These are phyloP conservation scores for Juncus inflexus DNA, from an alignment of 176 grass and related monocot species.

Conservation along the genomic window DNA sequence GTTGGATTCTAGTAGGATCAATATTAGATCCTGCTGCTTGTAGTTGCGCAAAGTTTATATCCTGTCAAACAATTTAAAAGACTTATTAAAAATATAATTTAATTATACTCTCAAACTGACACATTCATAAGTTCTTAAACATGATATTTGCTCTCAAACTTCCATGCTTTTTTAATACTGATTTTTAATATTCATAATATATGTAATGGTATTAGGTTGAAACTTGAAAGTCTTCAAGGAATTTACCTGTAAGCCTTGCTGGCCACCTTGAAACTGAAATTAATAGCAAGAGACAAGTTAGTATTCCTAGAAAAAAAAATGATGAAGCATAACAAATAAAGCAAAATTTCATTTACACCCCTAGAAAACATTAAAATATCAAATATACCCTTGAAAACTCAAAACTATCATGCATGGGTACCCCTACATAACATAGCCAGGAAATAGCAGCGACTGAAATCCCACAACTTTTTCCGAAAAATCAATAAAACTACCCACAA, in stretches of 20 bases:
- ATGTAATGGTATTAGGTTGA: constrained; percentile 14
- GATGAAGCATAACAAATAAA: not conserved
- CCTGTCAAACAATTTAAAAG: constrained; percentile 32
- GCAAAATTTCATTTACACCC: not conserved
- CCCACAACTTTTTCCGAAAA: too few species aligned
- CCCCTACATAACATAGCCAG: too few species aligned
- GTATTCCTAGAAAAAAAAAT: not conserved
- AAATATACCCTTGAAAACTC: not conserved
- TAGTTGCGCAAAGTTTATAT: constrained; percentile 66
- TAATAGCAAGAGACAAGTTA: constrained; percentile 11
- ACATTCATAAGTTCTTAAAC: too few species aligned
- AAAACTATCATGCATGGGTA: too few species aligned
- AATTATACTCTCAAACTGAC: not conserved
- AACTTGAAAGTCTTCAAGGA: not conserved
- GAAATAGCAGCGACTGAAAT: too few species aligned
- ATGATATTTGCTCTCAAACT: too few species aligned
- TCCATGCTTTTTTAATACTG: too few species aligned
- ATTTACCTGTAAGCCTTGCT: constrained; percentile 15
- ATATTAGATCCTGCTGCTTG: constrained; percentile 50
- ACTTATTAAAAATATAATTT: constrained; percentile 17
- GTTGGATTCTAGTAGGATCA: constrained; percentile 62
- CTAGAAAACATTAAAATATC: not conserved
- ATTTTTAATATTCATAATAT: too few species aligned
- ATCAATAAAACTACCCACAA: too few species aligned
- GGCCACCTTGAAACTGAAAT: constrained; percentile 18